Evolutionary conservation across 441 rosid genomes (phyloP), one percentile per base, ranked within the genome.

Genomic region (Erysimum cheiri): DNA sequence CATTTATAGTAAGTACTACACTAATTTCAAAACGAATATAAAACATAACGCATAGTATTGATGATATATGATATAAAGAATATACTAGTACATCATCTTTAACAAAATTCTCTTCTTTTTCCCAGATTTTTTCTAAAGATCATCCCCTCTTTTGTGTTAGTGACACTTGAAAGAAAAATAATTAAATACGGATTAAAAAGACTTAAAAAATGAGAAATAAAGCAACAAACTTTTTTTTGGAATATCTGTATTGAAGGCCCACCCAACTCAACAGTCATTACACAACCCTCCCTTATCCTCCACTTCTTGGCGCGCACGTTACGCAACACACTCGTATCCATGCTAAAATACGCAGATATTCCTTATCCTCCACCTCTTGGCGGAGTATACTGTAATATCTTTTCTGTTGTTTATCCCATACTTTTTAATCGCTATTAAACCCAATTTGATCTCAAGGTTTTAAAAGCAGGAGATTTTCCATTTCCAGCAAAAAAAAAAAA

Each of bases 281-380:
- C 15, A 43, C 72, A 43, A 11, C 48, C 22, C 44, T 43, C 52
- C 29, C n/a, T n/a, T n/a, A n/a, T n/a, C n/a, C n/a, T n/a, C n/a
- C n/a, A n/a, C n/a, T n/a, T n/a, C n/a, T n/a, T n/a, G n/a, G n/a
- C n/a, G n/a, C 74, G 74, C 46, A 69, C 70, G 78, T 39, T 69
- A 74, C 13, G 24, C 9, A 1, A n/a, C 6, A 5, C 4, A 12
- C 1, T 3, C 5, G 0, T 2, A 22, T 3, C 0, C 0, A 3
- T 35, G 61, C 79, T 75, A 75, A 64, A 43, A 64, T 69, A 70
- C 75, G 67, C 79, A 24, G 69, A 74, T 63, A 69, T 63, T 75
- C 43, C 70, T 74, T 64, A 75, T 75, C 78, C 71, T 69, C 66
- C 74, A 63, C 78, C 66, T 64, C 74, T 63, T 69, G 31, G 15